These are phyloP conservation scores for Raphanus hybrid DNA, from an alignment of 441 rosid species.

Conservation along the genomic window DNA sequence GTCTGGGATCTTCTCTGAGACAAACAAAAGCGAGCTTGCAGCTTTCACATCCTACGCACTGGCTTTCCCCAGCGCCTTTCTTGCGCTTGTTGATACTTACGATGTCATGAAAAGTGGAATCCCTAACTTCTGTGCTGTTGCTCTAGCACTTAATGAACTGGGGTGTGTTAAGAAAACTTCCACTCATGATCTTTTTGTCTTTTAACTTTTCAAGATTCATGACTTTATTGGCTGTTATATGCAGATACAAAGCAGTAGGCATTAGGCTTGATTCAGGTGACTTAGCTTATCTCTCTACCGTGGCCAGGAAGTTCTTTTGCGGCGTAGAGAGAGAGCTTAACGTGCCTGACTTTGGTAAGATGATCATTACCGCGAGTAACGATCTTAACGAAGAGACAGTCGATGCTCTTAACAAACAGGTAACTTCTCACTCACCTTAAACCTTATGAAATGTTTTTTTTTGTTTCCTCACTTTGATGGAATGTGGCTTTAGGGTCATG, in stretches of 20 bases:
- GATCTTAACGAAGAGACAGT: constrained; percentile 96
- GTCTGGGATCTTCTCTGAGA: constrained; percentile 69
- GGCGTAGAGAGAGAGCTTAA: constrained; percentile 71
- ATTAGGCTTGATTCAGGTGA: constrained; percentile 96
- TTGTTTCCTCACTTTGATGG: background rate
- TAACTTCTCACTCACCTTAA: constrained; percentile 33
- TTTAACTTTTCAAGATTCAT: background rate
- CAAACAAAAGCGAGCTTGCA: constrained; percentile 92
- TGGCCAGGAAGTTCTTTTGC: constrained; percentile 70
- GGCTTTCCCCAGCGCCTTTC: constrained; percentile 82
- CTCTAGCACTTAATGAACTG: constrained; percentile 71
- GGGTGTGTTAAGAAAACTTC: constrained; percentile 57
- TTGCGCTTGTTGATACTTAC: constrained; percentile 93
- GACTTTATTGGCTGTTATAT: background rate
- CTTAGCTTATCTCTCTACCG: constrained; percentile 80
- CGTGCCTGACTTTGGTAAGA: constrained; percentile 76
- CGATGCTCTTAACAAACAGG: constrained; percentile 96
- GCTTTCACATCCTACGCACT: constrained; percentile 90
- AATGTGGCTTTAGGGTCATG: constrained; percentile 13
- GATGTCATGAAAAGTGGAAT: constrained; percentile 90
- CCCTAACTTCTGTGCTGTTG: constrained; percentile 92
- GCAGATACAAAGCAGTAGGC: constrained; percentile 84
- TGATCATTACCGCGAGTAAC: constrained; percentile 81
- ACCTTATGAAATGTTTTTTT: background rate
- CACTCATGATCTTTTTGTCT: background rate